Percentiles rank a stretch among this genome's conserved stretches.
Conservation (phyloP, 2,329 filamentous ascomycete species). For the Coleophoma eucalyptorum region DNA sequence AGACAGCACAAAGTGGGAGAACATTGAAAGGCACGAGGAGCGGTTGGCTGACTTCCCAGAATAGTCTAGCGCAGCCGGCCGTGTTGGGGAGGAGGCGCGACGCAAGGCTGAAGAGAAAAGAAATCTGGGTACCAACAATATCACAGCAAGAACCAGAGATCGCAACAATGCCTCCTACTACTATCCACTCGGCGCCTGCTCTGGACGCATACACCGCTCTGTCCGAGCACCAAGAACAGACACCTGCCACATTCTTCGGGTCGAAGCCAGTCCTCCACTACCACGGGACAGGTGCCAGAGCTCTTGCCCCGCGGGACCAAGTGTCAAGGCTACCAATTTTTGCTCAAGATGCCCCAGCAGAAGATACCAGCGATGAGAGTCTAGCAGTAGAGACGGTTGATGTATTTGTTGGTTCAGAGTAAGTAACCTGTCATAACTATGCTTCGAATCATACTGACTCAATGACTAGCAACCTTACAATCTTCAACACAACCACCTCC, state of each 20-base stretch:
- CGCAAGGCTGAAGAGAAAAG: background rate
- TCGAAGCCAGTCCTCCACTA: constrained; percentile 69
- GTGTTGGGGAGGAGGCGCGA: too few species aligned
- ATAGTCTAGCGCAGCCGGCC: background rate
- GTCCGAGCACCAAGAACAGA: constrained; percentile 67
- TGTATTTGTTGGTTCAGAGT: constrained; percentile 58
- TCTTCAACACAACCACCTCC: constrained; percentile 57
- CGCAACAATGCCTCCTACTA: constrained; percentile 34
- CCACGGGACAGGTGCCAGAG: constrained; percentile 51
- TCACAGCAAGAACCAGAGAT: too few species aligned
- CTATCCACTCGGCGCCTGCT: constrained; percentile 53
- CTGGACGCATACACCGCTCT: constrained; percentile 59
- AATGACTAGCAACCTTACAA: constrained; percentile 46
- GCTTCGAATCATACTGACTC: constrained; percentile 6
- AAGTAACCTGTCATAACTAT: constrained; percentile 18
- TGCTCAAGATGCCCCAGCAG: constrained; percentile 40
- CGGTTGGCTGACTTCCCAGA: constrained; percentile 1
- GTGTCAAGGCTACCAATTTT: constrained; percentile 48
- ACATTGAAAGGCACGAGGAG: background rate
- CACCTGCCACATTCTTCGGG: constrained; percentile 67
- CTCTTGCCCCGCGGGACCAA: constrained; percentile 53
- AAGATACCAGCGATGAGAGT: constrained; percentile 26
- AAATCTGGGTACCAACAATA: background rate
- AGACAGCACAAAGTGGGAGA: too few species aligned
- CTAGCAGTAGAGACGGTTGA: constrained; percentile 36